phyloP scores from a whole-genome alignment of 2,329 filamentous ascomycete species.

The Aspergillus fischeri region DNA sequence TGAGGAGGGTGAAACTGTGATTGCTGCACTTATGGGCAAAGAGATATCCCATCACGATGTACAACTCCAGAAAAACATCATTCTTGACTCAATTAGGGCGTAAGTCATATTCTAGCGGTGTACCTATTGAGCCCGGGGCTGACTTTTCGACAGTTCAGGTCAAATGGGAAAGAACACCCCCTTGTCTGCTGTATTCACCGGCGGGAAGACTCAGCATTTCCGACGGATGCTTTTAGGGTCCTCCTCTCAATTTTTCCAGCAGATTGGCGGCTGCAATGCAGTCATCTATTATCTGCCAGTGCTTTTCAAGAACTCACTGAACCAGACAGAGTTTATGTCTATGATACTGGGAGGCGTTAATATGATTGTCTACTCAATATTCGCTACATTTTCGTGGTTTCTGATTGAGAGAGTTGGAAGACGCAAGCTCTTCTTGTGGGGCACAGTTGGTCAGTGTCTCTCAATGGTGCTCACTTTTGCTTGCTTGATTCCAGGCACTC shows the following conservation, averaged over 20 bases:
- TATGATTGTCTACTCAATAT: conserved; percentile 43
- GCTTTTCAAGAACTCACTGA: conserved; percentile 47
- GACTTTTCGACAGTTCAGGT: conserved; percentile 50
- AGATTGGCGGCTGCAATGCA: conserved; percentile 49
- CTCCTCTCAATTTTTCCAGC: conserved; percentile 44
- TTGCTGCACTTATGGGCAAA: conserved; percentile 47
- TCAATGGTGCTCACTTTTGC: conserved; percentile 39
- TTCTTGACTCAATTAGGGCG: conserved; percentile 61
- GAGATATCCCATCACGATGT: conserved; percentile 54
- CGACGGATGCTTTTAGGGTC: conserved; percentile 39
- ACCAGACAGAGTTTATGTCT: conserved; percentile 40
- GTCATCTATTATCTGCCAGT: conserved; percentile 49
- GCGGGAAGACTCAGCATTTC: conserved; percentile 38
- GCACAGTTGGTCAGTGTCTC: conserved; percentile 35
- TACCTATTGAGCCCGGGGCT: conserved; percentile 33
- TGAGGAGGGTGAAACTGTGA: conserved; percentile 46
- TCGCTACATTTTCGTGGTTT: conserved; percentile 45
- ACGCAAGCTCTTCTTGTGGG: conserved; percentile 40
- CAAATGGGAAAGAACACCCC: conserved; percentile 39
- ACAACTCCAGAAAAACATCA: conserved; percentile 58
- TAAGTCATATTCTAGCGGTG: conserved; percentile 34
- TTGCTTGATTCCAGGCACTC: conserved; percentile 32
- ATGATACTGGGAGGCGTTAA: conserved; percentile 52
- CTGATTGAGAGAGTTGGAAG: conserved; percentile 48
- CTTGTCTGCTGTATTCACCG: conserved; percentile 40